phyloP scores from a whole-genome alignment of 108 stramenopile species.

The Cylindrotheca closterium region DNA sequence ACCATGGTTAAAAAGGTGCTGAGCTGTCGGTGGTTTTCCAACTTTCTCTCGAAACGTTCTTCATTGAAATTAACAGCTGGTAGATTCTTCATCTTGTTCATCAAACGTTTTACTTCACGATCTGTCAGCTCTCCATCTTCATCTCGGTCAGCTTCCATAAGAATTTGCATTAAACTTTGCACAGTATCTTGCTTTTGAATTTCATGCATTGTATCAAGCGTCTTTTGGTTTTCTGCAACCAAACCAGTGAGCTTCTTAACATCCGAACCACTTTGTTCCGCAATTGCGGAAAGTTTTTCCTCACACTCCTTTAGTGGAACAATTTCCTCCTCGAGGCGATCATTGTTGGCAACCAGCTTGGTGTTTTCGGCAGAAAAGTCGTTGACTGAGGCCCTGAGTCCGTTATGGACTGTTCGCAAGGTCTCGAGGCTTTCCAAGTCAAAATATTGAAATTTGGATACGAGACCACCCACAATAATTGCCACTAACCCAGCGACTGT shows the following conservation, averaged over 20 bases:
- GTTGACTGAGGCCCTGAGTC: constrained; percentile 19
- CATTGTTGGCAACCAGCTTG: constrained; percentile 12
- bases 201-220: constrained; percentile 15
- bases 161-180: constrained; percentile 23
- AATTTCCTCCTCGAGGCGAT: constrained; percentile 10
- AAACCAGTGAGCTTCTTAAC: constrained; percentile 16
- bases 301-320: constrained; percentile 20
- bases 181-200: constrained; percentile 16
- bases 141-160: constrained; percentile 23
- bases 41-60: constrained; percentile 19
- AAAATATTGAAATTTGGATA: constrained; percentile 18
- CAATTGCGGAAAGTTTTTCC: constrained; percentile 15
- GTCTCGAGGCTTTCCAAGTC: neutral
- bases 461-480: constrained; percentile 8
- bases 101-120: constrained; percentile 18
- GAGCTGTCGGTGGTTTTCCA: constrained; percentile 6
- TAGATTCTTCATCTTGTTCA: constrained; percentile 22
- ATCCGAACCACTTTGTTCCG: constrained; percentile 15
- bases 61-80: constrained; percentile 22
- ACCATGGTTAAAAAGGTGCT: constrained; percentile 6
- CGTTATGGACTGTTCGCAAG: constrained; percentile 18
- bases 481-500: constrained; percentile 6
- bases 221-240: constrained; percentile 26
- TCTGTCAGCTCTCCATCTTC: constrained; percentile 10
- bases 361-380: constrained; percentile 13